A percentile compares a stretch with the other conserved stretches of the same genome.
These are phyloP conservation scores for Pseudotsuga menziesii DNA, from an alignment of 75 land plant species.

Conservation along the genomic window DNA sequence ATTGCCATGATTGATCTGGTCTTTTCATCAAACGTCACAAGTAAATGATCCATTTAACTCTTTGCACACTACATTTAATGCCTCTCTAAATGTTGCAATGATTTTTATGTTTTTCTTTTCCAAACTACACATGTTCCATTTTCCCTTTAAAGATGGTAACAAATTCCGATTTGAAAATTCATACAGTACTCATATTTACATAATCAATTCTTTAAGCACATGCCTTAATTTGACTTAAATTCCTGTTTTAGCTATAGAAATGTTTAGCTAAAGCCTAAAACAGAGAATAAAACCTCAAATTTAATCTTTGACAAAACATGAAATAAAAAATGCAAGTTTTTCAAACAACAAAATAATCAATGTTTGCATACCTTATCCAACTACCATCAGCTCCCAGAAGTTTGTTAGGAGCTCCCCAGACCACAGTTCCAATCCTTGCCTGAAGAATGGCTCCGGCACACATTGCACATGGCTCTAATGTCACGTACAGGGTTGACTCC, in stretches of 20 bases:
- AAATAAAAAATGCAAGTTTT: constrained; percentile 1
- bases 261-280: not conserved
- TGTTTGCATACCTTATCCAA: constrained; percentile 72
- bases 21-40: not conserved
- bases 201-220: not conserved
- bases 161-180: not conserved
- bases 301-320: not conserved
- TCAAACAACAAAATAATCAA: not conserved
- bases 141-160: not conserved
- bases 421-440: constrained; percentile 67
- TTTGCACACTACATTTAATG: not conserved
- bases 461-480: constrained; percentile 97
- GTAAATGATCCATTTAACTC: not conserved
- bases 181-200: not conserved
- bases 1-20: not conserved
- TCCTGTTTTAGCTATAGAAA: not conserved
- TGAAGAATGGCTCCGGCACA: constrained; percentile 97
- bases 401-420: constrained; percentile 91
- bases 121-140: not conserved
- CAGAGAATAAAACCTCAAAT: not conserved
- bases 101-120: not conserved
- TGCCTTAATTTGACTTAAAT: not conserved
- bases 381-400: constrained; percentile 97
- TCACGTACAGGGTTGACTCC: constrained; percentile 91
- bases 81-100: not conserved